phyloP scores from a whole-genome alignment of 192 early-diverging fungal genomes.

The Podila epigama region DNA sequence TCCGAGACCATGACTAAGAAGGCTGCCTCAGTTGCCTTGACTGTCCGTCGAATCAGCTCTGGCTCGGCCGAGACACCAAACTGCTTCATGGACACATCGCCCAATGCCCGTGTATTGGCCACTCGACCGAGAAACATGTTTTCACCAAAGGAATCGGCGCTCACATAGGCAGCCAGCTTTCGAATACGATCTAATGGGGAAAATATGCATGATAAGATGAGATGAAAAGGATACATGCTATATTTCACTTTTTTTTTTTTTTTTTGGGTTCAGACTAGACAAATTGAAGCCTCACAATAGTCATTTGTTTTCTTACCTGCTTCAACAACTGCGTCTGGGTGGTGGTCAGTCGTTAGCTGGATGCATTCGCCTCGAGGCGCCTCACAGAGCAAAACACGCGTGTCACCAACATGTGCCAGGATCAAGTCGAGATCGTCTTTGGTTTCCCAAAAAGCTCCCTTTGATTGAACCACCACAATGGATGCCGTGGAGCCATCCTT shows the following conservation, averaged over 20 bases:
- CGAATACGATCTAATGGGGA: slow-evolving; percentile 65
- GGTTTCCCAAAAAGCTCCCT: slow-evolving; percentile 72
- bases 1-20: slow-evolving; percentile 77
- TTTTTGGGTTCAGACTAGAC: too few relatives aligned
- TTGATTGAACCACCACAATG: slow-evolving; percentile 67
- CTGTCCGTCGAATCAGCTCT: slow-evolving; percentile 60
- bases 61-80: slow-evolving; percentile 79
- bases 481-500: slow-evolving; percentile 74
- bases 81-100: slow-evolving; percentile 73
- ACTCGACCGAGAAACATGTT: slow-evolving; percentile 71
- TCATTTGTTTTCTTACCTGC: slow-evolving; percentile 9
- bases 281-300: not conserved
- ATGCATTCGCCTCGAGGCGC: slow-evolving; percentile 60
- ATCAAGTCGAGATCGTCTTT: slow-evolving; percentile 65
- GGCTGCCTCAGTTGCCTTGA: slow-evolving; percentile 67
- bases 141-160: slow-evolving; percentile 79
- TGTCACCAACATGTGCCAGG: slow-evolving; percentile 77
- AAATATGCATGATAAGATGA: not conserved
- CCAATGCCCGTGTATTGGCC: slow-evolving; percentile 73
- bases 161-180: slow-evolving; percentile 74
- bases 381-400: slow-evolving; percentile 66
- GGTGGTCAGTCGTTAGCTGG: slow-evolving; percentile 70
- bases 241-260: not conserved
- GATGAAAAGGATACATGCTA: too few relatives aligned
- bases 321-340: slow-evolving; percentile 65